Base-by-base conservation (phyloP, 306 rosid species). In the Erythrophleum fordii region DNA sequence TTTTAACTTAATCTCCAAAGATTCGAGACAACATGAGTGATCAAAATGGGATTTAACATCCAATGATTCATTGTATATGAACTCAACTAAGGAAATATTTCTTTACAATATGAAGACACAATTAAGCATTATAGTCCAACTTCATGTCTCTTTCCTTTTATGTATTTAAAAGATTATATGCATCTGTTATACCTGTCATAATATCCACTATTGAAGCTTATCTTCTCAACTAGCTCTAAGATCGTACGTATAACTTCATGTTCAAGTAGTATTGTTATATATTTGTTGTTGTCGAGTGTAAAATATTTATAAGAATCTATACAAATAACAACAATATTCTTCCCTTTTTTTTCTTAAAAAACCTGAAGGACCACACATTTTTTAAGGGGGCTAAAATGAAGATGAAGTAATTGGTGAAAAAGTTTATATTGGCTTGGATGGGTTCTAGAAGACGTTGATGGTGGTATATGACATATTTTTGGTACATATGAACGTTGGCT, bases 161-260 rank as follows among this genome's bases (percentile, higher is more conserved):
- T 39, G 42, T 39, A 4, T 39, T 39, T 39, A 39, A 39, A 39
- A 39, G 2, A 2, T 39, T 5, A 0, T 39, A 39, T 39, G 42
- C 4, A 39, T 39, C 42, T 7, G 9, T 39, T 53, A 56, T 44
- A 52, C 26, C 35, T 55, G 80, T 53, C 62, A 42, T 10, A 70
- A 79, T 46, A 66, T 39, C 75, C 34, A 52, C 58, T 22, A n/a
- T 6, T 62, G 26, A 31, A 55, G 51, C 49, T 56, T 81, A 75
- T 75, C 80, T 42, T 66, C 16, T 22, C 17, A 56, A 10, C 62
- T 56, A 9, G 42, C 20, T 61, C 68, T 28, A 0, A 7, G 56
- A 31, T 58, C 67, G 23, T 5, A 3, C 61, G 10, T 10, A 5
- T 51, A 17, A 1, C 62, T 20, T 23, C 62, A 11, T 23, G 0